Percentiles rank a stretch among this genome's conserved stretches.
Conservation (phyloP, 495 filamentous ascomycete genomes). For the Cenococcum geophilum region DNA sequence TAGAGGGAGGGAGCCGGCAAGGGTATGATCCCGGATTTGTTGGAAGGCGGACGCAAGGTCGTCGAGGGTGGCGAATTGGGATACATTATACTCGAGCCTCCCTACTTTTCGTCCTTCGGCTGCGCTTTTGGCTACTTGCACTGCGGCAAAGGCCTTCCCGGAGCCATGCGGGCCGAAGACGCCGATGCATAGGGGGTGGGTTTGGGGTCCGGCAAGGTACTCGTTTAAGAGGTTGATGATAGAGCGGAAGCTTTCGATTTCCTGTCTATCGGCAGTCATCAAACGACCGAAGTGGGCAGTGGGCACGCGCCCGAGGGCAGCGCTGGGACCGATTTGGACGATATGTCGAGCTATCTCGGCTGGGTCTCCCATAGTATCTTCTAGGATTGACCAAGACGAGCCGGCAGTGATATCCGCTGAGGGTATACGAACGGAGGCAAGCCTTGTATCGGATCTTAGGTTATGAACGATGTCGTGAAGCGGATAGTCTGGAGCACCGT, state of each 20-base stretch:
- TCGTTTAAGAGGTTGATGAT: conserved; percentile 21
- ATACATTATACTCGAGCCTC: conserved; percentile 19
- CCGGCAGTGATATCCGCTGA: conserved; percentile 24
- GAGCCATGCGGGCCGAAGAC: conserved; percentile 21
- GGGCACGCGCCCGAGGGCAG: conserved; percentile 15
- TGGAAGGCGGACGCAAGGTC: background rate
- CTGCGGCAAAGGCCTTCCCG: conserved; percentile 25
- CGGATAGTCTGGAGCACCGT: conserved; percentile 22
- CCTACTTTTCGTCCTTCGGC: conserved; percentile 1
- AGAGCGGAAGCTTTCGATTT: conserved; percentile 25
- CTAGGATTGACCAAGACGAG: conserved; percentile 27
- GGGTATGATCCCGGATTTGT: conserved; percentile 21
- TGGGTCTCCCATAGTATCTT: conserved; percentile 25
- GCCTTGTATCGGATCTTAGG: background rate
- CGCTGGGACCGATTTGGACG: conserved; percentile 13
- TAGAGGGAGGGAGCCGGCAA: conserved; percentile 11
- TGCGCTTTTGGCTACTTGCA: conserved; percentile 12
- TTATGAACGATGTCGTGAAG: conserved; percentile 18
- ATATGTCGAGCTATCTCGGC: conserved; percentile 28
- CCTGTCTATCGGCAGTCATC: conserved; percentile 16
- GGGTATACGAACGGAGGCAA: conserved; percentile 22
- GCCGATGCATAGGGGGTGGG: conserved; percentile 22
- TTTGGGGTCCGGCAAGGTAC: conserved; percentile 7
- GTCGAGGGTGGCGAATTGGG: background rate
- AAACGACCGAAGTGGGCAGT: conserved; percentile 22